These are phyloP conservation scores for Talaromyces atroroseus DNA, from an alignment of 2,329 filamentous ascomycete species.

Conservation along the genomic window DNA sequence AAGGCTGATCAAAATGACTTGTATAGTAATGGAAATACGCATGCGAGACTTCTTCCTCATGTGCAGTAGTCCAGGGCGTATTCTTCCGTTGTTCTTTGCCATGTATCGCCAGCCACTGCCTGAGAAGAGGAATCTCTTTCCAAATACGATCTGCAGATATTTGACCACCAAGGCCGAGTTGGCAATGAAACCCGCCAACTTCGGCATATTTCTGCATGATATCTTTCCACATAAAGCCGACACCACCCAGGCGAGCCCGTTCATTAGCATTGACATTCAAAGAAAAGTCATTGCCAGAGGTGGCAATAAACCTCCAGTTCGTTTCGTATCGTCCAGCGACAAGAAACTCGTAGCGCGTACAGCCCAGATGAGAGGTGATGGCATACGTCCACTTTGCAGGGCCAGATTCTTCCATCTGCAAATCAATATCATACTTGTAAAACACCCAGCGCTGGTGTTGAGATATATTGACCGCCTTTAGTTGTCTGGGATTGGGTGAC, in stretches of 20 bases:
- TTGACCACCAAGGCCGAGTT: constrained; percentile 86
- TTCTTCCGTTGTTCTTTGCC: constrained; percentile 91
- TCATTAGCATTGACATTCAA: constrained; percentile 82
- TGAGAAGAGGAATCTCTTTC: constrained; percentile 89
- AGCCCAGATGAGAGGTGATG: constrained; percentile 92
- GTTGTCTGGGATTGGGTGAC: constrained; percentile 84
- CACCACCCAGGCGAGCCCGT: constrained; percentile 75
- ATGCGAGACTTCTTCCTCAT: constrained; percentile 92
- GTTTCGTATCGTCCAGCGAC: constrained; percentile 86
- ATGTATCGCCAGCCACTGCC: constrained; percentile 90
- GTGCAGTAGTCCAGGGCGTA: constrained; percentile 83
- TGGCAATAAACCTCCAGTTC: constrained; percentile 92
- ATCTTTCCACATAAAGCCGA: constrained; percentile 98
- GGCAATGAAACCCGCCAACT: constrained; percentile 90
- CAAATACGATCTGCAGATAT: constrained; percentile 93
- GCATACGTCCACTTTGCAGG: constrained; percentile 94
- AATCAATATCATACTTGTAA: constrained; percentile 86
- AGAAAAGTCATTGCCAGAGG: constrained; percentile 94
- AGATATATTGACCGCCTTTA: constrained; percentile 75
- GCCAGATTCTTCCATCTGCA: constrained; percentile 76
- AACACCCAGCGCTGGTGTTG: constrained; percentile 93
- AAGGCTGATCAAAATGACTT: constrained; percentile 95
- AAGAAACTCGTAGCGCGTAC: constrained; percentile 96
- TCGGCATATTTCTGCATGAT: constrained; percentile 96
- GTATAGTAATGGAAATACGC: constrained; percentile 99